These are phyloP conservation scores for Prillingera fragicola DNA, from an alignment of 1,284 basidiomycete species.

Conservation along the genomic window DNA sequence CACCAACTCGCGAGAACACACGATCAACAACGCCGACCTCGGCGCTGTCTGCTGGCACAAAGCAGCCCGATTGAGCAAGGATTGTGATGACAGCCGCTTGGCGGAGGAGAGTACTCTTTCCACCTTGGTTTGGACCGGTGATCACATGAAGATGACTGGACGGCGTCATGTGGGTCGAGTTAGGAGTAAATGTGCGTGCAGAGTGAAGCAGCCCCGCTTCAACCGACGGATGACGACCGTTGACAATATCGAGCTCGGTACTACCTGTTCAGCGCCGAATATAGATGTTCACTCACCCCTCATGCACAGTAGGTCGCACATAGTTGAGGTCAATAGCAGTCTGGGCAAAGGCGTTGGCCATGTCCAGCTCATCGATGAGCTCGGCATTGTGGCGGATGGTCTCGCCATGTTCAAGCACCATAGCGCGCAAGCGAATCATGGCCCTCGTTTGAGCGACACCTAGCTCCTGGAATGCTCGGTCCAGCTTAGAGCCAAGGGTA, in stretches of 20 bases:
- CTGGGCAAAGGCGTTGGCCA: constrained; percentile 72
- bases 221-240: constrained; percentile 87
- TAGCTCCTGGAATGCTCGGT: constrained; percentile 58
- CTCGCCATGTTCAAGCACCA: constrained; percentile 59
- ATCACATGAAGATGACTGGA: constrained; percentile 66
- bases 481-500: constrained; percentile 60
- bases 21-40: constrained; percentile 80
- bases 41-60: constrained; percentile 79
- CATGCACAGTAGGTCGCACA: constrained; percentile 63
- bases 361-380: constrained; percentile 83
- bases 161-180: constrained; percentile 63
- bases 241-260: constrained; percentile 59
- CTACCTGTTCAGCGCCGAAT: constrained; percentile 47
- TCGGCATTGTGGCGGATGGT: constrained; percentile 68
- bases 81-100: constrained; percentile 87
- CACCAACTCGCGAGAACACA: constrained; percentile 90
- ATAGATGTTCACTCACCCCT: constrained; percentile 55
- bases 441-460: constrained; percentile 61
- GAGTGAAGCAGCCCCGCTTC: constrained; percentile 75
- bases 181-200: constrained; percentile 74
- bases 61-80: constrained; percentile 86
- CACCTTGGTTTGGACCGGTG: constrained; percentile 94
- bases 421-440: constrained; percentile 61
- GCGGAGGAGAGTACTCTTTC: constrained; percentile 85
- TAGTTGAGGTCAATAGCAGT: constrained; percentile 75